Base-by-base conservation (phyloP, 495 filamentous ascomycete genomes). In the Penicillium paxilli region DNA sequence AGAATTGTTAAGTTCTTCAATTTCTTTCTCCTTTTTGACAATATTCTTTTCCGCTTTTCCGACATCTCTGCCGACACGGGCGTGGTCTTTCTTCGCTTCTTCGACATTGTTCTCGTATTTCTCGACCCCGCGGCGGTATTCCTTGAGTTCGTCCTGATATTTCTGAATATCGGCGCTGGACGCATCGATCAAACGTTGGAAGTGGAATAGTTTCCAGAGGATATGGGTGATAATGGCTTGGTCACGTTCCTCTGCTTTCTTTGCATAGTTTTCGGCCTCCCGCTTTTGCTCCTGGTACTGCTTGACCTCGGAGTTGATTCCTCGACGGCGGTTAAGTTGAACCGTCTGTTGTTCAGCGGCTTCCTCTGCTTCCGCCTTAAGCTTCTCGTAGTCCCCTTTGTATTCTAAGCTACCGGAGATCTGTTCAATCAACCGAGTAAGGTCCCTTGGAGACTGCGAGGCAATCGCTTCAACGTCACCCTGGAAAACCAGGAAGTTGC, bases 401-500 rank as follows among this genome's bases (percentile, higher is more conserved):
- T 93, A 91, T 58, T 99, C 94, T 47, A 97, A 71, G 72, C 91
- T 96, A 42, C 94, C 94, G 1, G 92, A 96, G 46, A 99, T 98
- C 71, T 97, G 94, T 74, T 99, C 94, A 41, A 99, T 95, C 47
- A 98, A 72, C 20, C 90, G 86, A 0, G 94, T 99, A n/a, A 98
- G 82, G 58, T 98, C 94, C 58, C 86, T 89, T 0, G 94, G 91
- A 0, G 90, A 91, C 68, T 98, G 94, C 6, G 90, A 88, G 5
- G 94, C 95, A 58, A 99, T 97, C n/a, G 90, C 87, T 72, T 99
- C 94, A 38, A 99, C 94, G 67, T 99, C 94, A 47, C 94, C 94
- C 70, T 99, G 94, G 71, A 98, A 98, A 23, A 99, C 94, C 0
- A 99, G 80, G 71, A 98, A 99, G 68, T 98, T 98, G 52, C 94